Base-by-base conservation (phyloP, 2,329 filamentous ascomycete species). In the Apiospora sp. region DNA sequence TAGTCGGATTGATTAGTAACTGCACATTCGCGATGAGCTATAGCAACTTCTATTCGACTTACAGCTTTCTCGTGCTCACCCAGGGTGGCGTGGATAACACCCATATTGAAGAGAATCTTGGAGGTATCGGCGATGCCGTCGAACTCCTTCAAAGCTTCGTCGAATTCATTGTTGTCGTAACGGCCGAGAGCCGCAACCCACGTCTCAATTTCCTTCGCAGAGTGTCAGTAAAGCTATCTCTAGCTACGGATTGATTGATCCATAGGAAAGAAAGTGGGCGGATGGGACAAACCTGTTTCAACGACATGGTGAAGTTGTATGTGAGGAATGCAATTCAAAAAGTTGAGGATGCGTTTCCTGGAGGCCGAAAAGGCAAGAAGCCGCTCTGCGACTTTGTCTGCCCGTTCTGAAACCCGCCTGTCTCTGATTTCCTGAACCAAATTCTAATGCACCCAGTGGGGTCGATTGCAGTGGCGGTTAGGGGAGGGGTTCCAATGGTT, bases 161-260 rank as follows among this genome's bases (percentile, higher is more conserved):
- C 96, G 84, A 97, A 98, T 80, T 99, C 94, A 85, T 98, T 97
- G 85, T 96, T 96, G 85, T 99, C 96, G 86, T 99, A 99, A 81
- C 92, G 92, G 78, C 87, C 91, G 71, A 99, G 91, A 83, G 96
- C 96, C 82, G 92, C 88, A 77, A 98, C 96, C 96, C 96, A 99
- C 69, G 94, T 97, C 86, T 98, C 96, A 84, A 99, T 99, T 93
- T 99, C 96, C 95, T 97, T 72, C 30, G 67, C 30, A 34, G 49
- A 75, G 72, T 34, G 67, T 68, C 24, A 68, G 43, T 24, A n/a
- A 27, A 37, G n/a, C n/a, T 24, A 34, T 14, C 19, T 16, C 54
- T 37, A 14, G 58, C 58, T 64, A 41, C 27, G 51, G 27, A 24
- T n/a, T 7, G 48, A 58, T 58, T 34, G 51, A 58, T 19, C 12